phyloP scores from a whole-genome alignment of 495 filamentous ascomycete genomes.

The Symbiotaphrina buchneri region DNA sequence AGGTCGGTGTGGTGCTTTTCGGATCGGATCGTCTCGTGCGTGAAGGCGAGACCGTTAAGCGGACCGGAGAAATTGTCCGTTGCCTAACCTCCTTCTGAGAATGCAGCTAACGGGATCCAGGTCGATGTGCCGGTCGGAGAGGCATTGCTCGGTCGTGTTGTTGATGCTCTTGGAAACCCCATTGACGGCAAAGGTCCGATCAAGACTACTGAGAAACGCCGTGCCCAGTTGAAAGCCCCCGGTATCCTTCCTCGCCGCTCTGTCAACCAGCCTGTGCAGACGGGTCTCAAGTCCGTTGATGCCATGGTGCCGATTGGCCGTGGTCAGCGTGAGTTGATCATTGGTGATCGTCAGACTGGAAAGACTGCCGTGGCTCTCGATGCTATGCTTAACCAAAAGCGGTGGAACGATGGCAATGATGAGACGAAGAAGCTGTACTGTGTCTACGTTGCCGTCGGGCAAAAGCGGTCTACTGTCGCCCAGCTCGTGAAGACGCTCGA shows the following conservation, averaged over 20 bases:
- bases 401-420: conserved; percentile 78
- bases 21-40: conserved; percentile 99
- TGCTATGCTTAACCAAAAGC: conserved; percentile 96
- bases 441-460: conserved; percentile 94
- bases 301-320: conserved; percentile 99
- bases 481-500: conserved; percentile 98
- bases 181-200: conserved; percentile 98
- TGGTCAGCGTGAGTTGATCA: conserved; percentile 99
- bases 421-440: conserved; percentile 98
- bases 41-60: conserved; percentile 98
- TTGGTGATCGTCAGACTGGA: conserved; percentile 99
- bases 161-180: conserved; percentile 95
- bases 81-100: conserved; percentile 1
- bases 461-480: conserved; percentile 98
- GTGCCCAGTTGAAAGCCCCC: conserved; percentile 96
- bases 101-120: conserved; percentile 25
- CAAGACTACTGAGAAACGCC: conserved; percentile 75
- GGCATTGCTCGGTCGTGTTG: conserved; percentile 89
- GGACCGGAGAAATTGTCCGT: conserved; percentile 96
- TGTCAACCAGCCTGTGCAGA: conserved; percentile 97
- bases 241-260: conserved; percentile 92
- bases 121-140: conserved; percentile 91
- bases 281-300: conserved; percentile 96
- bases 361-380: conserved; percentile 99
- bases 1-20: conserved; percentile 99